Percentiles rank a stretch among this genome's conserved stretches.
phyloP scores from a whole-genome alignment of 2,329 filamentous ascomycete species.

The Albophoma yamanashiensis region DNA sequence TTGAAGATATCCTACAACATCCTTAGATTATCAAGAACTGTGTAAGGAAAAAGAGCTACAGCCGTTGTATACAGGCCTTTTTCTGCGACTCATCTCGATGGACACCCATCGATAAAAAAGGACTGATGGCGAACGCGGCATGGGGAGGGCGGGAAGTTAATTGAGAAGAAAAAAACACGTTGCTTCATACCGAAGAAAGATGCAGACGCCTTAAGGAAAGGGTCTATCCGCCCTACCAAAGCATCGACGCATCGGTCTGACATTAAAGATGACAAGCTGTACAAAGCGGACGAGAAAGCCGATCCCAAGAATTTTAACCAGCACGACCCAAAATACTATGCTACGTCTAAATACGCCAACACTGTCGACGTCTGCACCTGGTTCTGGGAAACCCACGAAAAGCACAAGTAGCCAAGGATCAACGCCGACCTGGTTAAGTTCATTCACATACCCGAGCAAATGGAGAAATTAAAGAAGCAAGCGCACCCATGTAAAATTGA shows the following conservation, averaged over 20 bases:
- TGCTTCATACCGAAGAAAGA: too few species aligned
- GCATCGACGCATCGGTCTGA: too few species aligned
- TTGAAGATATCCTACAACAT: not conserved
- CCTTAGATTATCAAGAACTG: not conserved
- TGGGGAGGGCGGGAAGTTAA: not conserved
- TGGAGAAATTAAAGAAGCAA: too few species aligned
- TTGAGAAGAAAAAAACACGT: too few species aligned
- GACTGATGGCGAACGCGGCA: not conserved
- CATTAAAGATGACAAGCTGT: not conserved
- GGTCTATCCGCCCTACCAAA: too few species aligned
- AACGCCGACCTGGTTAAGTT: accelerated
- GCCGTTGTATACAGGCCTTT: too few species aligned
- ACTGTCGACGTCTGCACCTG: not conserved
- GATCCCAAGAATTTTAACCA: too few species aligned
- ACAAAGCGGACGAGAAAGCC: too few species aligned
- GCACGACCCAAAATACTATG: not conserved
- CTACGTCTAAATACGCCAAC: not conserved
- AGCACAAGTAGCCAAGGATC: not conserved
- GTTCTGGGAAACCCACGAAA: not conserved
- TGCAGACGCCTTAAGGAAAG: too few species aligned
- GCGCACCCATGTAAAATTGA: not conserved
- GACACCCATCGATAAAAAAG: not conserved
- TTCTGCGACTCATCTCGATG: not conserved
- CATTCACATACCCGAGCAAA: too few species aligned
- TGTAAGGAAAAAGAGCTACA: not conserved